Conservation (phyloP, 768 basidiomycete genomes). For the Rossbeevera mucosa region DNA sequence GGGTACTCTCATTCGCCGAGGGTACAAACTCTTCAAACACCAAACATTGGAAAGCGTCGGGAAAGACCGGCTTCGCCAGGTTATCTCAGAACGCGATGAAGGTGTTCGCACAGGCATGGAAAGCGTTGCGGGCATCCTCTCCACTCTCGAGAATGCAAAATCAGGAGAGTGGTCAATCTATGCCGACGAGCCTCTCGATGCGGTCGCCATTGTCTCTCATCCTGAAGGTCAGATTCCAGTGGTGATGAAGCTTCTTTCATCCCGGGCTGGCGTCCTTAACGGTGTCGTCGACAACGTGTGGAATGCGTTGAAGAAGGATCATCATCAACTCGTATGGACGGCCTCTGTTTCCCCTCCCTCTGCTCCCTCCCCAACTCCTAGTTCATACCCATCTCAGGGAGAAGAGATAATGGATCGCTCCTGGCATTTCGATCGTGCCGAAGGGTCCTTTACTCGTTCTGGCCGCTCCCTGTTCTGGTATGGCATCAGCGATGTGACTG, state of each 20-base stretch:
- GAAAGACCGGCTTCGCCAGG: conserved; percentile 89
- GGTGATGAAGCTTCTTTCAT: conserved; percentile 87
- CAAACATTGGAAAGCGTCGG: conserved; percentile 76
- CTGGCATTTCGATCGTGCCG: conserved; percentile 99
- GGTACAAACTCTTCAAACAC: conserved; percentile 96
- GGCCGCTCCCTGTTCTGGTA: conserved; percentile 98
- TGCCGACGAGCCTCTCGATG: conserved; percentile 97
- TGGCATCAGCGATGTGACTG: conserved; percentile 84
- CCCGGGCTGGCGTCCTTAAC: conserved; percentile 86
- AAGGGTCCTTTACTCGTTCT: conserved; percentile 94
- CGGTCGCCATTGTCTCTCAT: conserved; percentile 89
- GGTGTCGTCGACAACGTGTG: conserved; percentile 97
- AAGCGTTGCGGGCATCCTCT: conserved; percentile 82
- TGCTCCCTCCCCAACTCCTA: conserved; percentile 3
- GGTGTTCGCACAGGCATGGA: conserved; percentile 79
- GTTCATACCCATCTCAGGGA: conserved; percentile 38
- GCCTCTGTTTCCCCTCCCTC: conserved; percentile 50
- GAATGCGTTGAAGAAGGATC: conserved; percentile 92
- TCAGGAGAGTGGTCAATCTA: conserved; percentile 88
- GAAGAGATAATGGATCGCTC: conserved; percentile 82
- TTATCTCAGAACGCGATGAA: conserved; percentile 93
- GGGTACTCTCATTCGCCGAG: conserved; percentile 95
- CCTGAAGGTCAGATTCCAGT: conserved; percentile 86
- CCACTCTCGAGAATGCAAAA: conserved; percentile 55
- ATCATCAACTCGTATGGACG: conserved; percentile 96